Evolutionary conservation across 2,329 filamentous ascomycete species (phyloP).

Genomic region (Talaromyces sp.): DNA sequence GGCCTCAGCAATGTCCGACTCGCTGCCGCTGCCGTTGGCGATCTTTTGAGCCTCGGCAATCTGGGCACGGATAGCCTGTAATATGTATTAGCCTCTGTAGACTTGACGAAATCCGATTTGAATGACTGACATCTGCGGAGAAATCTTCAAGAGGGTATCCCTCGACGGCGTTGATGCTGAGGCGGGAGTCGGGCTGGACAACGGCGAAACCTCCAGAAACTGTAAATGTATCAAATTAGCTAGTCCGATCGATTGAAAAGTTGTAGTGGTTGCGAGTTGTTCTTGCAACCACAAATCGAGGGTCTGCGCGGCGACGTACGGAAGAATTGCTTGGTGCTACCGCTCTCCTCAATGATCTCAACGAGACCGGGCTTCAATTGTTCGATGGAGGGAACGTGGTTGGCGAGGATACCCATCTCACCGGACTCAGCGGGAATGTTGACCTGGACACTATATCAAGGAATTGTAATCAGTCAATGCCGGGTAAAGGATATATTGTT

Average conservation of each 20-base stretch:
- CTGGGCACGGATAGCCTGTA: conserved; percentile 73
- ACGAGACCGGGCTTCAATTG: conserved; percentile 96
- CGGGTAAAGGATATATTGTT: neutral
- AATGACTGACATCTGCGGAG: conserved; percentile 66
- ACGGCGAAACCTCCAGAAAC: conserved; percentile 96
- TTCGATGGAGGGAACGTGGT: conserved; percentile 98
- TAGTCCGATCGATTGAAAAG: conserved; percentile 2
- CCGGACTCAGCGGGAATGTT: conserved; percentile 97
- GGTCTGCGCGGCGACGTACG: conserved; percentile 59
- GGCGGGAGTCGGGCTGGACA: conserved; percentile 87
- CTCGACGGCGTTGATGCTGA: conserved; percentile 99
- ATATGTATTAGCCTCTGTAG: conserved; percentile 7
- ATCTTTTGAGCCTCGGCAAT: conserved; percentile 96
- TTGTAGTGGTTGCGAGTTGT: neutral
- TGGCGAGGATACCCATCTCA: conserved; percentile 98
- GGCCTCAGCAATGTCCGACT: conserved; percentile 96
- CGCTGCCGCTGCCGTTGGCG: conserved; percentile 81
- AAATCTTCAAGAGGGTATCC: conserved; percentile 94
- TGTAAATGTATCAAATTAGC: conserved; percentile 37
- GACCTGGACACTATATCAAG: conserved; percentile 77
- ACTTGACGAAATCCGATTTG: neutral
- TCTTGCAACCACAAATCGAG: neutral
- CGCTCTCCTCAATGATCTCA: conserved; percentile 91
- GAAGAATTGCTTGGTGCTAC: conserved; percentile 93
- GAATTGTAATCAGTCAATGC: conserved; percentile 48